Base-by-base conservation (phyloP, 1,284 basidiomycete species). In the Trametes polyzona region DNA sequence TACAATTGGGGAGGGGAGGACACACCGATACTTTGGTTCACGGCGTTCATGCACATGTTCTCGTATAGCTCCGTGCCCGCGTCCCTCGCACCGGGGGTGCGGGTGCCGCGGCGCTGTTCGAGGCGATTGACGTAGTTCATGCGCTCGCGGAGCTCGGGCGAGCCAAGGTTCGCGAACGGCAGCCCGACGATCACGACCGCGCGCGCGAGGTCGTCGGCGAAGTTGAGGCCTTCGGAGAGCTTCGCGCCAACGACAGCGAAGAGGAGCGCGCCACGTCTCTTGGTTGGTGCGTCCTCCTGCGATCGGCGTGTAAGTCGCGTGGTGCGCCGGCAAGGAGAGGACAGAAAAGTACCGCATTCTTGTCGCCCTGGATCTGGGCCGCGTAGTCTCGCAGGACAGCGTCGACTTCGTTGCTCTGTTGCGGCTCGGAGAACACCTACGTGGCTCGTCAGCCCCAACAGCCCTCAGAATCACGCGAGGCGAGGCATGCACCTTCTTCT, bases 191-290 rank as follows among this genome's bases (percentile, higher is more conserved):
- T 86, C 46, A 97, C 78, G 26, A 97, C 95, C 14, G 90, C 92
- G 39, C 95, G 87, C 1, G 95, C 93, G 3, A 98, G 83, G 36
- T 92, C 83, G 72, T 95, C 93, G 4, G 92, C 84, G 72, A 99
- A 99, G 74, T 99, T 99, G 65, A 99, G 86, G 1, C 96, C 96
- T 74, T 99, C 96, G 0, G 95, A 97, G 12, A 99, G 81, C 72
- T 98, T 99, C 19, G 95, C 96, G 9, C 96, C 96, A 21, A 99
- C 90, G 2, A 99, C 96, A 1, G 96, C 96, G 58, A 99, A 87
- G 6, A 95, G 76, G 29, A 95, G 71, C 1, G 92, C 91, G 8
- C 92, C 93, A 10, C 78, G 77, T 66, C 69, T 82, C 75, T 67
- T 74, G 40, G 3, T 24, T 35, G 0, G 23, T n/a, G n/a, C n/a